phyloP scores from a whole-genome alignment of 345 rosid species.

The Kandelia obovata region DNA sequence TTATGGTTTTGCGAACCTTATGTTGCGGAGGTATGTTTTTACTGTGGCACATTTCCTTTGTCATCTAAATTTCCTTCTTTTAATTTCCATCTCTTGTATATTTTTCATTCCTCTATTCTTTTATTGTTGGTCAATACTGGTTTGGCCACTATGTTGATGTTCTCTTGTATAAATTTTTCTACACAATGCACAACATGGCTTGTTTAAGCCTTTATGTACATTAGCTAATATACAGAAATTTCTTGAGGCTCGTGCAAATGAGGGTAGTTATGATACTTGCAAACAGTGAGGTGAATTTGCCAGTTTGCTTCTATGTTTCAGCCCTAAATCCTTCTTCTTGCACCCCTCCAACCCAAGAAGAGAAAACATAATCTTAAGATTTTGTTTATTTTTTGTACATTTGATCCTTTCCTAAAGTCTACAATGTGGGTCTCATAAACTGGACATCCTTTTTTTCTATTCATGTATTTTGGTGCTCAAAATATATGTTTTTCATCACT shows the following conservation, averaged over 20 bases:
- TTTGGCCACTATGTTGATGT: background rate
- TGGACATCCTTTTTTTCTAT: background rate
- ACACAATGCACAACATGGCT: no score
- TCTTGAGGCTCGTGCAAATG: background rate
- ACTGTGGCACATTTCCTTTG: background rate
- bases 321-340: background rate
- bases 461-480: no score
- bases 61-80: background rate
- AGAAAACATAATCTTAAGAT: background rate
- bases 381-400: background rate
- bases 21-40: conserved; percentile 73
- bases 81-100: background rate
- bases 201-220: no score
- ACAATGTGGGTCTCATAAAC: background rate
- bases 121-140: background rate
- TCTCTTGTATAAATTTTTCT: no score
- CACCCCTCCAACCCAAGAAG: background rate
- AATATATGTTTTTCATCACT: background rate
- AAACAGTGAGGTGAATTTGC: background rate
- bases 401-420: no score
- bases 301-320: background rate
- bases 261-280: background rate
- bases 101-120: background rate
- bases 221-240: background rate
- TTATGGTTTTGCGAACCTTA: conserved; percentile 95